Evolutionary conservation across 2,329 filamentous ascomycete species (phyloP), one percentile per base, ranked within the genome.

Genomic region (Colletotrichum sp.): DNA sequence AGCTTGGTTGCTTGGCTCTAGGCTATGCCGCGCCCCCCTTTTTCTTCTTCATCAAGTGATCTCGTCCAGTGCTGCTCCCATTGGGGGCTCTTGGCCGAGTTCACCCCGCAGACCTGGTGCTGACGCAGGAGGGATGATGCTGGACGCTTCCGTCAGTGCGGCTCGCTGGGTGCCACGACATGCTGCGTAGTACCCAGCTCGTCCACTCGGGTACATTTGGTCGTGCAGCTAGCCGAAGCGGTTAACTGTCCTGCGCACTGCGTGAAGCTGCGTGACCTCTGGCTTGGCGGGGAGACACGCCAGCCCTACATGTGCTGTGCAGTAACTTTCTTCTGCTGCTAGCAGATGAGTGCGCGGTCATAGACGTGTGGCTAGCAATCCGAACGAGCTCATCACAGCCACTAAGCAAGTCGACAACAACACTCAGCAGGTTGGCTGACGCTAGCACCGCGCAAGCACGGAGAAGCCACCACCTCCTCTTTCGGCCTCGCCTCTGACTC

Each of bases 291-390:
- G 12, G 18, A 63, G 68, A 57, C 73, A 73, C 63, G 26, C 63
- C 73, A 75, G 73, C 73, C 73, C 34, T 75, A 73, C 73, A 72
- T 64, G 39, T 72, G 73, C 69, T 39, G 63, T 57, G 59, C 62
- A 64, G 72, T 15, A 68, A 44, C 36, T 34, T 48, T 62, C 28
- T 44, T 44, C 26, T 34, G 24, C 26, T 34, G 24, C 67, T 30
- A 24, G 67, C 52, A 57, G 10, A n/a, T 28, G 55, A 24, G 52
- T 26, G 18, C 55, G 26, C 28, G 36, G 26, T 57, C 34, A 52
- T 36, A 13, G 22, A 64, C 26, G 60, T 26, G 60, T 39, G 32
- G n/a, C 60, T 39, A 64, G 30, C 60, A 34, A 64, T 48, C 60
- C 18, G 28, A 26, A 30, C 57, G 16, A 39, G 10, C n/a, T 64